Percentiles rank a stretch among this genome's conserved stretches.
Conservation (phyloP, 2,329 filamentous ascomycete genomes). For the Fragosphaeria purpurea region DNA sequence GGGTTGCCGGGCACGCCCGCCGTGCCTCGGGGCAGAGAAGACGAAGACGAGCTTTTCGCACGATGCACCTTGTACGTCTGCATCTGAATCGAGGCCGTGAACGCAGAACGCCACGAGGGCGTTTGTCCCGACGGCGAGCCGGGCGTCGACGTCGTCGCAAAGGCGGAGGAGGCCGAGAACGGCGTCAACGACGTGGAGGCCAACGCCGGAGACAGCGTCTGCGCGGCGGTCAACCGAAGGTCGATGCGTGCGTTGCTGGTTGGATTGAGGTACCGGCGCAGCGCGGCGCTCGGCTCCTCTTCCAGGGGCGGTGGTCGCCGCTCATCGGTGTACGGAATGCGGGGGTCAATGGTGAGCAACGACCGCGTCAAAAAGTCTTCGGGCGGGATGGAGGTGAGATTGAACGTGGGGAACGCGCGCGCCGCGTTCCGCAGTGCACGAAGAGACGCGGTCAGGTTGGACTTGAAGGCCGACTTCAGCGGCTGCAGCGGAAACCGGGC, state of each 20-base stretch:
- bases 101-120: constrained; percentile 24
- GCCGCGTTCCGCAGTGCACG: constrained; percentile 55
- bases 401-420: constrained; percentile 52
- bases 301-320: constrained; percentile 51
- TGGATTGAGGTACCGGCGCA: constrained; percentile 59
- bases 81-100: constrained; percentile 61
- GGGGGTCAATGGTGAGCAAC: constrained; percentile 56
- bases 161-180: constrained; percentile 15
- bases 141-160: constrained; percentile 12
- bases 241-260: constrained; percentile 41
- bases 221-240: constrained; percentile 17
- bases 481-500: constrained; percentile 29
- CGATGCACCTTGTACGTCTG: constrained; percentile 56
- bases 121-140: not conserved
- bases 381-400: constrained; percentile 52
- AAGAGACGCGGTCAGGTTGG: constrained; percentile 57
- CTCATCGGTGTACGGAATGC: constrained; percentile 58
- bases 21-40: not conserved
- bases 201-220: constrained; percentile 4
- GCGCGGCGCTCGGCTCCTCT: constrained; percentile 54
- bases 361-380: constrained; percentile 59
- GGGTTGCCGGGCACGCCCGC: not conserved
- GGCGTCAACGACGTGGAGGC: not conserved
- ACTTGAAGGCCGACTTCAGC: constrained; percentile 53
- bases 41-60: not conserved